A percentile compares a stretch with the other conserved stretches of the same genome.
Evolutionary conservation across 23 red algal species (phyloP).

Genomic region (Cyanidiococcus yangmingshanensis): DNA sequence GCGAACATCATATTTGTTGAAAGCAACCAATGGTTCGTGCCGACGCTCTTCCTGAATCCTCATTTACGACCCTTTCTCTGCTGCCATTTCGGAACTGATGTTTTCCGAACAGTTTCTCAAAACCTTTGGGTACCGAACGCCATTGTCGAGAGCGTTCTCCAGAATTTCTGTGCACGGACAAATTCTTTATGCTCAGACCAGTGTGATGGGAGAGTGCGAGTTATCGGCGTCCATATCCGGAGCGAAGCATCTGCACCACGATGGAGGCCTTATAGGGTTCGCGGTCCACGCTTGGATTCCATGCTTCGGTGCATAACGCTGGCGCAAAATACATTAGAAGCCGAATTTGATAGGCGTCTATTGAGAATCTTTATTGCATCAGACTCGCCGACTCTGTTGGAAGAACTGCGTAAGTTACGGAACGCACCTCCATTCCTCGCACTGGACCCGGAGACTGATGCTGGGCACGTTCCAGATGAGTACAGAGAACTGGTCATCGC

Average conservation of each 20-base stretch:
- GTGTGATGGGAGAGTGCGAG: neutral
- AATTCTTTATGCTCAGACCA: neutral
- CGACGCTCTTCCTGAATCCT: neutral
- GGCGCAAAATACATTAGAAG: neutral
- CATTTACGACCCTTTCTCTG: neutral
- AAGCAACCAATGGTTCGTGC: slow-evolving; percentile 19
- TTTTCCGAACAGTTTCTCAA: neutral
- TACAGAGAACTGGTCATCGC: neutral
- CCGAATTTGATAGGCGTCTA: neutral
- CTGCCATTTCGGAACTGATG: neutral
- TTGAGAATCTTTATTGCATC: neutral
- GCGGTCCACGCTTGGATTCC: neutral
- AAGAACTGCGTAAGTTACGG: neutral
- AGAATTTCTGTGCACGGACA: neutral
- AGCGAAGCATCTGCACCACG: slow-evolving; percentile 15
- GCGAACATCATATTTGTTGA: neutral
- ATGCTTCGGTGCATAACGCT: neutral
- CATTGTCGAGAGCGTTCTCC: neutral
- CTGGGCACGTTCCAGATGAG: neutral
- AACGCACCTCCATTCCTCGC: neutral
- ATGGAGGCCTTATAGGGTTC: neutral
- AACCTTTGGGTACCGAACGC: neutral
- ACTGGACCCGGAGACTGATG: neutral
- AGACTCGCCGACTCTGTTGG: neutral
- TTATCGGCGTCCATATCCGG: slow-evolving; percentile 7